Evolutionary conservation across 257 asterid genomes (phyloP), one percentile per base, ranked within the genome.

Genomic region (Misopates orontium): DNA sequence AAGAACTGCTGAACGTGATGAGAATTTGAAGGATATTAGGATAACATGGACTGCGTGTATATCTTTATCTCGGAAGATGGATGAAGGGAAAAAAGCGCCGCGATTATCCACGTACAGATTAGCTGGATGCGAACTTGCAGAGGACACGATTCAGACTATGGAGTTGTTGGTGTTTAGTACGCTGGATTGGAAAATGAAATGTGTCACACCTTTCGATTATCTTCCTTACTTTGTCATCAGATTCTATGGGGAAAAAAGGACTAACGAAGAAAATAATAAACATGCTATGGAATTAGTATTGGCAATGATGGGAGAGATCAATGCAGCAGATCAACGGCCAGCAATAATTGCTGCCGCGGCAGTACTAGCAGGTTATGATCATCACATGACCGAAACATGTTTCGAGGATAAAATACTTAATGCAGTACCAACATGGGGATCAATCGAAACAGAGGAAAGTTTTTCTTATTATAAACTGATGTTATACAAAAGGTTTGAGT

Each of bases 11-110:
- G 80, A 72, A 44, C 74, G 82, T 85, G 69, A 67, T 50, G 79
- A 67, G 23, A 82, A 82, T 49, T 22, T 31, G 20, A 81, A 82
- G 85, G 80, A 76, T 51, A 56, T 79, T 58, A 73, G 78, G 42
- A 66, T 84, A 58, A 48, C 79, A 44, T 75, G 84, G 4, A 74
- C 79, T 3, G 87, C 87, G 48, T 81, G 90, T 68, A 69, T 84
- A 68, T 79, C 90, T 32, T 40, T 84, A 56, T 87, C 90, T 66
- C 84, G 83, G 8, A 82, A 84, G 41, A 84, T 82, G 82, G 87
- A 82, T 81, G 90, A 84, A 74, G 23, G 28, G n/a, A n/a, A n/a
- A 16, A 67, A 60, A 19, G 73, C 64, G 0, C 85, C 85, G 9
- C 64, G 68, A 3, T 73, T 84, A 18, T 67, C 84, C 8, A 80